These are phyloP conservation scores for Salix suchowensis DNA, from an alignment of 345 rosid genomes.

Conservation along the genomic window DNA sequence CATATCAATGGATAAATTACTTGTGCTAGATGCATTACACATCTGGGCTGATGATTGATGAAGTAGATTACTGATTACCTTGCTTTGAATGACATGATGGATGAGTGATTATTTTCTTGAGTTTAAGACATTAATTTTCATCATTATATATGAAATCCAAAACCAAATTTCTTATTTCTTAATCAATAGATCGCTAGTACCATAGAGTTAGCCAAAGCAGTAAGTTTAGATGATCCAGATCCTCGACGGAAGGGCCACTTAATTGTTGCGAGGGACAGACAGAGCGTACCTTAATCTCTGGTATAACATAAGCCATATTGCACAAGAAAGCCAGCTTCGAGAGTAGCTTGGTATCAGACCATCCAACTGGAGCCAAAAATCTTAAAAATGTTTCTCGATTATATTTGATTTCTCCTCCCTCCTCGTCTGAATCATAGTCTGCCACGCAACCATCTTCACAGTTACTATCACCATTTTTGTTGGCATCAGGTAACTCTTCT, in stretches of 20 bases:
- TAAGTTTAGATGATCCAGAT: neutral
- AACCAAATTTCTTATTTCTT: neutral
- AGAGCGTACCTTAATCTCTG: constrained; percentile 47
- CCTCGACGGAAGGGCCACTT: neutral
- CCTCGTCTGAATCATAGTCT: constrained; percentile 46
- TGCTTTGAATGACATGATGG: neutral
- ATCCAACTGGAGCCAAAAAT: constrained; percentile 45
- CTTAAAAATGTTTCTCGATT: constrained; percentile 50
- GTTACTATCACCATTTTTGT: constrained; percentile 27
- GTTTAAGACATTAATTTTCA: neutral
- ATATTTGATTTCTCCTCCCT: constrained; percentile 23
- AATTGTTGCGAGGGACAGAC: neutral
- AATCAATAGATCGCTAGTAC: no score
- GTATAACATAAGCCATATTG: constrained; percentile 84
- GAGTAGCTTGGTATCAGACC: constrained; percentile 61
- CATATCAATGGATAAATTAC: constrained; percentile 10
- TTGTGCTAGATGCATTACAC: neutral
- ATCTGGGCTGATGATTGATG: neutral
- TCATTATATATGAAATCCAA: neutral
- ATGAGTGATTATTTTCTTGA: neutral
- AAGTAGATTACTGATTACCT: no score
- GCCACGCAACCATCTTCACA: constrained; percentile 47
- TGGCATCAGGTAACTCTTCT: constrained; percentile 17
- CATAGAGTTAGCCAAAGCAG: neutral
- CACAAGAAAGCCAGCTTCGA: constrained; percentile 78